Evolutionary conservation across 148 eudicot species (phyloP).

Genomic region (Tetragonia tetragonoides): DNA sequence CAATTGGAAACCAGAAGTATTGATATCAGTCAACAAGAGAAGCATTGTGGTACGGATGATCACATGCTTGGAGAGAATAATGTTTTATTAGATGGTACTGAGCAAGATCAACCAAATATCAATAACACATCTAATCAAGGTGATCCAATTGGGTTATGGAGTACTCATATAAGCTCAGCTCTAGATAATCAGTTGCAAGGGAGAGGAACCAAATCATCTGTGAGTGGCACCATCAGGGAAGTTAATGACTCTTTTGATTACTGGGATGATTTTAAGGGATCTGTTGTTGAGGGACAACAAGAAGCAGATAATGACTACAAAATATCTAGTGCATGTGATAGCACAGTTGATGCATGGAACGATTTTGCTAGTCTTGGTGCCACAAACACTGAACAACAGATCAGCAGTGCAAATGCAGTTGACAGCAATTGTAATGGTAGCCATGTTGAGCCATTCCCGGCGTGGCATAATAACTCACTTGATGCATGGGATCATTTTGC

Average conservation of each 20-base stretch:
- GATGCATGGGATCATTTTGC: slow-evolving; percentile 31
- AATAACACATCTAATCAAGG: slow-evolving; percentile 16
- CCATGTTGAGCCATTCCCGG: slow-evolving; percentile 5
- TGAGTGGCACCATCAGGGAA: slow-evolving; percentile 25
- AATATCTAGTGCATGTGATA: slow-evolving; percentile 25
- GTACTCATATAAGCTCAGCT: slow-evolving; percentile 28
- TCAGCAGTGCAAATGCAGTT: slow-evolving; percentile 1
- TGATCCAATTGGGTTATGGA: slow-evolving; percentile 51
- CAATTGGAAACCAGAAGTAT: slow-evolving; percentile 7
- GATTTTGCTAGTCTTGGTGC: slow-evolving; percentile 37
- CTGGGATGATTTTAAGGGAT: slow-evolving; percentile 49
- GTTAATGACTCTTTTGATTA: slow-evolving; percentile 42
- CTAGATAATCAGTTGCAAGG: slow-evolving; percentile 17
- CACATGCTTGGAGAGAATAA: slow-evolving; percentile 21
- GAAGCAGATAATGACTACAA: slow-evolving; percentile 20
- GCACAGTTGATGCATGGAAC: slow-evolving; percentile 48
- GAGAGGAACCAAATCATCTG: slow-evolving; percentile 17
- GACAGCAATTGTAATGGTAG: neutral
- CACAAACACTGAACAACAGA: slow-evolving; percentile 11
- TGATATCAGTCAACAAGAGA: slow-evolving; percentile 3
- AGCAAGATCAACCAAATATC: slow-evolving; percentile 7
- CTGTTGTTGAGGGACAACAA: slow-evolving; percentile 18
- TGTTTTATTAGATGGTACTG: slow-evolving; percentile 14
- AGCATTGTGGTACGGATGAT: slow-evolving; percentile 11
- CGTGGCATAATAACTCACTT: slow-evolving; percentile 9